Evolutionary conservation across 2,329 filamentous ascomycete genomes (phyloP).

Genomic region (Mycosphaerella sp.): DNA sequence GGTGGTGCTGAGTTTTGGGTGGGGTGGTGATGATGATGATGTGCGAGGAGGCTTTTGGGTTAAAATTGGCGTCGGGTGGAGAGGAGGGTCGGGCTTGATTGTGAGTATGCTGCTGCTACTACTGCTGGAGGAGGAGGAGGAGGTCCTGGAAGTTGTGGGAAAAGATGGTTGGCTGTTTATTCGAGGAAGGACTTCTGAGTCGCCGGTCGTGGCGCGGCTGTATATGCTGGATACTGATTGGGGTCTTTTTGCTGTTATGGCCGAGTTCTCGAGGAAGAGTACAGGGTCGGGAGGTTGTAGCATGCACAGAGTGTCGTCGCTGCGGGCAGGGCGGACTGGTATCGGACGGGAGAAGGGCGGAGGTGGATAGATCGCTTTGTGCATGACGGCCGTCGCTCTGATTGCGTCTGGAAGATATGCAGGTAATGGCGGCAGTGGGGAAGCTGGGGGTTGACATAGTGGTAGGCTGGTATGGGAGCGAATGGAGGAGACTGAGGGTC

Average conservation of each 20-base stretch:
- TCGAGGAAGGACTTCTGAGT: constrained; percentile 9
- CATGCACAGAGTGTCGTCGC: constrained; percentile 12
- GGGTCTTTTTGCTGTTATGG: constrained; percentile 11
- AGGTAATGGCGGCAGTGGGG: constrained; percentile 27
- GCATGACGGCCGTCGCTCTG: constrained; percentile 11
- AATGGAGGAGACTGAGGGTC: constrained; percentile 25
- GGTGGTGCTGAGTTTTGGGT: background rate
- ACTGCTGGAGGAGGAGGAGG: constrained; percentile 1
- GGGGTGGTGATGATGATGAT: too few species aligned
- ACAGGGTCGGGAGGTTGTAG: constrained; percentile 15
- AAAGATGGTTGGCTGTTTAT: background rate
- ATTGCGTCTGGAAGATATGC: constrained; percentile 24
- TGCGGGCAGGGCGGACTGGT: constrained; percentile 2
- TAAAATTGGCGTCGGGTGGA: background rate
- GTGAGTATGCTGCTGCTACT: constrained; percentile 20
- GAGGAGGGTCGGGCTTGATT: constrained; percentile 16
- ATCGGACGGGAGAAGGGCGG: constrained; percentile 6
- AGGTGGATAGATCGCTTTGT: constrained; percentile 16
- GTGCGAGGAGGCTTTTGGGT: too few species aligned
- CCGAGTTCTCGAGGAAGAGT: constrained; percentile 13
- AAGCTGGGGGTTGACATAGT: constrained; percentile 15
- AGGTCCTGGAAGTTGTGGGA: background rate
- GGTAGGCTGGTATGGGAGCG: constrained; percentile 20
- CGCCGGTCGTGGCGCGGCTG: constrained; percentile 26
- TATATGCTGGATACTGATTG: constrained; percentile 29